These are phyloP conservation scores for Starmera stellimalicola DNA, from an alignment of 1,139 yeast species.

Conservation along the genomic window DNA sequence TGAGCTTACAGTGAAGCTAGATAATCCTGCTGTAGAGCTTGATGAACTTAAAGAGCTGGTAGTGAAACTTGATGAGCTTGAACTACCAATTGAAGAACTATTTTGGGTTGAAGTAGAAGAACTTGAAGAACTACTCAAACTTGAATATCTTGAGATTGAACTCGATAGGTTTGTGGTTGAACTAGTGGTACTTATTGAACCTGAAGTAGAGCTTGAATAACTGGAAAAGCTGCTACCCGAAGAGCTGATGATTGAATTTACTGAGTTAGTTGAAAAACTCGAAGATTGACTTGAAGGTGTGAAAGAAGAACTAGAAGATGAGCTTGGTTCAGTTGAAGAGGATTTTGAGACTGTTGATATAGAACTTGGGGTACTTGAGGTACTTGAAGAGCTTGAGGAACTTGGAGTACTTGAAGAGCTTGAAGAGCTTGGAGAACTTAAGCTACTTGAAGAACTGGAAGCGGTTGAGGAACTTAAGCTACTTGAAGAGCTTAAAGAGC, in stretches of 20 bases:
- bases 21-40: not conserved
- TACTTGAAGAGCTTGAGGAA: not conserved
- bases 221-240: no score
- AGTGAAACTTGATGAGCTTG: not conserved
- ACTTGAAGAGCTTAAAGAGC: not conserved
- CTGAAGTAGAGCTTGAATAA: not conserved
- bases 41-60: not conserved
- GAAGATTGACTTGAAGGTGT: not conserved
- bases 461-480: not conserved
- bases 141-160: no score
- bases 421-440: not conserved
- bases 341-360: not conserved
- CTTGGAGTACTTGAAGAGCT: no score
- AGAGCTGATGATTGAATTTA: not conserved
- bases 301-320: not conserved
- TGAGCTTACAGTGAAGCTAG: not conserved
- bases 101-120: not conserved
- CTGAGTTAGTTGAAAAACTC: not conserved
- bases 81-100: not conserved
- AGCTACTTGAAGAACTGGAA: not conserved
- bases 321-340: not conserved
- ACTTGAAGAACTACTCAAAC: not conserved
- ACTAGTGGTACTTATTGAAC: not conserved
- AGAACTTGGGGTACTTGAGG: not conserved
- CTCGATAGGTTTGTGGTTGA: no score